A percentile compares a stretch with the other conserved stretches of the same genome.
phyloP scores from a whole-genome alignment of 2,329 filamentous ascomycete species.

The Diaporthe nobilis region DNA sequence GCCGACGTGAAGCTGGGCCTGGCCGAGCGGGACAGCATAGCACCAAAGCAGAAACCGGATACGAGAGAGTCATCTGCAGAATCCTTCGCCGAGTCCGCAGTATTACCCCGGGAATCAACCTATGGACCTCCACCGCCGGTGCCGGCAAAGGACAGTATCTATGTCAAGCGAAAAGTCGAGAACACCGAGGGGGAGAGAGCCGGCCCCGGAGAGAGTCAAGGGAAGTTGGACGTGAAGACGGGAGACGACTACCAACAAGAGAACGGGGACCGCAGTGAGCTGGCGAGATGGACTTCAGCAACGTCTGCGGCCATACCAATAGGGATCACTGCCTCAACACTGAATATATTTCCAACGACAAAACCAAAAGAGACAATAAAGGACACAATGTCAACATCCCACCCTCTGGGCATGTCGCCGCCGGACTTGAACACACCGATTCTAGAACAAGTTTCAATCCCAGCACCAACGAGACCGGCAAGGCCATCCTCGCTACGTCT shows the following conservation, averaged over 20 bases:
- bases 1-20: conserved; percentile 6
- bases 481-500: conserved; percentile 34
- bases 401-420: conserved; percentile 38
- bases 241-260: conserved; percentile 11
- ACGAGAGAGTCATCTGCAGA: conserved; percentile 22
- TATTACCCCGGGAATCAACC: conserved; percentile 33
- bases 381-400: neutral
- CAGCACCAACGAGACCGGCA: conserved; percentile 17
- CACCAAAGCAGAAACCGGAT: neutral
- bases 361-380: neutral
- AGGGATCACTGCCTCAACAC: conserved; percentile 11
- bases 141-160: conserved; percentile 33
- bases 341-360: neutral
- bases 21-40: neutral
- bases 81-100: conserved; percentile 28
- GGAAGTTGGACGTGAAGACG: neutral
- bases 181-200: neutral
- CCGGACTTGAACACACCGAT: conserved; percentile 4
- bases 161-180: conserved; percentile 5
- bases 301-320: conserved; percentile 22
- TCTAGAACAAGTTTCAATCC: neutral
- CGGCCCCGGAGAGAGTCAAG: neutral
- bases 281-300: conserved; percentile 16
- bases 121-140: conserved; percentile 37
- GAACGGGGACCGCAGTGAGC: neutral